These are phyloP conservation scores for Schizonepeta tenuifolia DNA, from an alignment of 257 asterid species.

Conservation along the genomic window DNA sequence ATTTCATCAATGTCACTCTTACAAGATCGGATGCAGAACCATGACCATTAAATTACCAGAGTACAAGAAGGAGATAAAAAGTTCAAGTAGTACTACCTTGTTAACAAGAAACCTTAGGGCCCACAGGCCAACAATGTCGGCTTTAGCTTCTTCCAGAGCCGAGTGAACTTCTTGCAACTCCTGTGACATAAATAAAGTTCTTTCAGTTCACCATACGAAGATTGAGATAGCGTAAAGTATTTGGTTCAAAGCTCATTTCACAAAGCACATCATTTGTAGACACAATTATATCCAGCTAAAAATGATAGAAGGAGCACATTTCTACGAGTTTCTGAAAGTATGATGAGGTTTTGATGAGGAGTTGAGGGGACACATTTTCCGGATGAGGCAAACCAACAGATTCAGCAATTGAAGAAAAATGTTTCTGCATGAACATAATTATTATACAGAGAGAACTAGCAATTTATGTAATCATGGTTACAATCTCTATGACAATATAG, in stretches of 20 bases:
- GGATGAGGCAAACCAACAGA: background rate
- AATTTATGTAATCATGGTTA: slow-evolving; percentile 12
- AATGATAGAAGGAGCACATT: background rate
- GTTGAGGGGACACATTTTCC: background rate
- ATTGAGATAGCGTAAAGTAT: background rate
- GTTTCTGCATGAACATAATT: background rate
- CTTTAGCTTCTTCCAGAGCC: slow-evolving; percentile 96
- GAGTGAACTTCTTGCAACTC: slow-evolving; percentile 98
- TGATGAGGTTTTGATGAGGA: background rate
- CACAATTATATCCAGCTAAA: background rate
- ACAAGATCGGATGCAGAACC: slow-evolving; percentile 5
- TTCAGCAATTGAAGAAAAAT: background rate
- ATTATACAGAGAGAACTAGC: background rate
- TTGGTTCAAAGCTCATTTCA: no score
- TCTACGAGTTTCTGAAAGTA: background rate
- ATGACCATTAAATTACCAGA: background rate
- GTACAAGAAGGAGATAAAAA: background rate
- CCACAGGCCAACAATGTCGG: slow-evolving; percentile 99
- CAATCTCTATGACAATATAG: background rate
- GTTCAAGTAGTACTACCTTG: slow-evolving; percentile 45
- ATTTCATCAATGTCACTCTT: background rate
- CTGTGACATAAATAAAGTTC: slow-evolving; percentile 43
- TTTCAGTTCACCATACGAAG: slow-evolving; percentile 19
- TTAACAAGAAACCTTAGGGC: slow-evolving; percentile 80
- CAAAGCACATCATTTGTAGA: no score